A percentile compares a stretch with the other conserved stretches of the same genome.
Evolutionary conservation across 108 stramenopile genomes (phyloP).

Genomic region (Cyclotella cryptica): DNA sequence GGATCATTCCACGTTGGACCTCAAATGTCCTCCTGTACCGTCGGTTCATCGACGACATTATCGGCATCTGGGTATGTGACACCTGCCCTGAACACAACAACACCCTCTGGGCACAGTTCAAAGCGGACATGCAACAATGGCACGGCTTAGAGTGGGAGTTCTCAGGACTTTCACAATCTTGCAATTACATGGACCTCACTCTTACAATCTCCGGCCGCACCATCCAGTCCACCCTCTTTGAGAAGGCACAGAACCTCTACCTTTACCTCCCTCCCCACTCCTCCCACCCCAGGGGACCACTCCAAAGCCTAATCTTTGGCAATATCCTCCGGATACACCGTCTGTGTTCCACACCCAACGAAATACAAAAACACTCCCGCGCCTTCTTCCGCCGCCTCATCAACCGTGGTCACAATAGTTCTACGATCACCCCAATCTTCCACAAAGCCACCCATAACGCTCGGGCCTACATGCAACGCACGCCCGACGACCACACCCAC

Average conservation of each 20-base stretch:
- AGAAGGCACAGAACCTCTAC: slow-evolving; percentile 31
- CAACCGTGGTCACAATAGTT: slow-evolving; percentile 17
- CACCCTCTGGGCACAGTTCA: slow-evolving; percentile 1
- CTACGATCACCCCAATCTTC: slow-evolving; percentile 25
- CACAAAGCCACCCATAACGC: too few relatives aligned
- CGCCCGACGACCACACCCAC: too few relatives aligned
- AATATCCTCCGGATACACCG: slow-evolving; percentile 26
- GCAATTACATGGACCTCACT: slow-evolving; percentile 33
- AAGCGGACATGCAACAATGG: background rate
- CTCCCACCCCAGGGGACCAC: slow-evolving; percentile 19
- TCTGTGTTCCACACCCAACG: slow-evolving; percentile 4
- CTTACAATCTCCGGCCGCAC: slow-evolving; percentile 5
- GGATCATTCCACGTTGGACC: background rate
- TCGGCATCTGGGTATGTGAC: slow-evolving; percentile 7
- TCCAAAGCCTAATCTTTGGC: slow-evolving; percentile 21
- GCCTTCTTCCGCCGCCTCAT: slow-evolving; percentile 34
- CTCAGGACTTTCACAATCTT: background rate
- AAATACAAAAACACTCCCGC: slow-evolving; percentile 7
- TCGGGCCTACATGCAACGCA: too few relatives aligned
- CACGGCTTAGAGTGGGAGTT: slow-evolving; percentile 19
- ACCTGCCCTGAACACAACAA: background rate
- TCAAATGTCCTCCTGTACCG: background rate
- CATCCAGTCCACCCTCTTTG: slow-evolving; percentile 12
- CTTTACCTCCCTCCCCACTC: slow-evolving; percentile 37
- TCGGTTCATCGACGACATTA: slow-evolving; percentile 23